phyloP scores from a whole-genome alignment of 345 rosid genomes.

The Citrus unshiu region DNA sequence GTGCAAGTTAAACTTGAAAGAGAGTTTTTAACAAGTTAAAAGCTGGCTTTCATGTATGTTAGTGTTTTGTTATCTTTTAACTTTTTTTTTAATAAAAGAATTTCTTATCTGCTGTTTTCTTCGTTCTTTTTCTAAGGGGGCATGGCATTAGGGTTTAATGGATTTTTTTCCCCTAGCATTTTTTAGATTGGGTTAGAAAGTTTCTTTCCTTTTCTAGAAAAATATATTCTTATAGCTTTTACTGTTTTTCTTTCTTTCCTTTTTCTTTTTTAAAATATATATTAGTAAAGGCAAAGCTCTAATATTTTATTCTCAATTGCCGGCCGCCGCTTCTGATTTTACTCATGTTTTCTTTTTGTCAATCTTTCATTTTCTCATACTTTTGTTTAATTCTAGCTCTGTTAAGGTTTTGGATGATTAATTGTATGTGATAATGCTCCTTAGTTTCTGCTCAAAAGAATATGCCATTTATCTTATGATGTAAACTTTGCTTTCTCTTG shows the following conservation, averaged over 20 bases:
- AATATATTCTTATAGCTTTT: not conserved
- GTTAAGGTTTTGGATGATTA: not conserved
- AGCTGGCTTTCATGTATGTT: not conserved
- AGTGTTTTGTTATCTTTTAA: not conserved
- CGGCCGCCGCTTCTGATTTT: not conserved
- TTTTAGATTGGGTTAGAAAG: not conserved
- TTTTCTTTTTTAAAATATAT: too few species aligned
- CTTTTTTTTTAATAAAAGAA: not conserved
- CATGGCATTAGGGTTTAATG: not conserved
- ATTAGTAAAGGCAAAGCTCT: not conserved
- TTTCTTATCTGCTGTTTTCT: not conserved
- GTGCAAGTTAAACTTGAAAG: not conserved
- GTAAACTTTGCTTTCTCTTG: not conserved
- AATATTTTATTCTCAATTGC: not conserved
- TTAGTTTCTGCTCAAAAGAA: not conserved
- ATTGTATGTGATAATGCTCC: conserved; percentile 11
- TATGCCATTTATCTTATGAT: not conserved
- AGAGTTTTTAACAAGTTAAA: not conserved
- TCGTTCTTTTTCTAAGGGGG: not conserved
- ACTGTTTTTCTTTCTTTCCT: not conserved
- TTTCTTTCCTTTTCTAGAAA: not conserved
- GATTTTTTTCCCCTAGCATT: not conserved
- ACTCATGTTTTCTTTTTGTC: not conserved
- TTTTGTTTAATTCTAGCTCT: not conserved
- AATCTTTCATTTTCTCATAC: not conserved